These are phyloP conservation scores for Verticillium dahliae DNA, from an alignment of 2,329 filamentous ascomycete genomes.

Conservation along the genomic window DNA sequence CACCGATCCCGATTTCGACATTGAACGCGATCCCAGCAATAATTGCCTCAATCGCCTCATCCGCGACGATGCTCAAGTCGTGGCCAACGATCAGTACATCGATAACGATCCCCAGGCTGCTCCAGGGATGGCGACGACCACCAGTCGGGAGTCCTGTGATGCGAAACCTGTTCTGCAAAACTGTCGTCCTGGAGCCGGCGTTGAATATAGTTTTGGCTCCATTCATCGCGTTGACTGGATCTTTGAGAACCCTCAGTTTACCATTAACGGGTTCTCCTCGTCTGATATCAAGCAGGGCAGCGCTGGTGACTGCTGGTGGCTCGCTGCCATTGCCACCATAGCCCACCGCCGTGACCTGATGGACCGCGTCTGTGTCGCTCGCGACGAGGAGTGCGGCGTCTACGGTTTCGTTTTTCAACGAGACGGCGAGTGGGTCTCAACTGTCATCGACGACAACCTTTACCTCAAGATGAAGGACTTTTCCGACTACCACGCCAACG, in stretches of 20 bases:
- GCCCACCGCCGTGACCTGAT: constrained; percentile 60
- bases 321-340: constrained; percentile 63
- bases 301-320: constrained; percentile 67
- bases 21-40: constrained; percentile 26
- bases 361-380: constrained; percentile 59
- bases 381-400: constrained; percentile 61
- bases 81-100: background rate
- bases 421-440: constrained; percentile 65
- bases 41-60: constrained; percentile 30
- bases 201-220: constrained; percentile 24
- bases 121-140: background rate
- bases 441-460: constrained; percentile 65
- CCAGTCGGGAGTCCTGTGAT: background rate
- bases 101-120: background rate
- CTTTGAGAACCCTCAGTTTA: constrained; percentile 33
- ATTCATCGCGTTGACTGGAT: constrained; percentile 37
- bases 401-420: constrained; percentile 70
- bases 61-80: constrained; percentile 3
- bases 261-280: constrained; percentile 29
- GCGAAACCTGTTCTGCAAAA: background rate
- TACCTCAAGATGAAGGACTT: constrained; percentile 19
- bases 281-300: constrained; percentile 35
- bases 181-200: background rate
- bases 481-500: constrained; percentile 13
- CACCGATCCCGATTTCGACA: constrained; percentile 36